Conservation (phyloP, 2,329 filamentous ascomycete species). For the Cladorrhinum sp. region DNA sequence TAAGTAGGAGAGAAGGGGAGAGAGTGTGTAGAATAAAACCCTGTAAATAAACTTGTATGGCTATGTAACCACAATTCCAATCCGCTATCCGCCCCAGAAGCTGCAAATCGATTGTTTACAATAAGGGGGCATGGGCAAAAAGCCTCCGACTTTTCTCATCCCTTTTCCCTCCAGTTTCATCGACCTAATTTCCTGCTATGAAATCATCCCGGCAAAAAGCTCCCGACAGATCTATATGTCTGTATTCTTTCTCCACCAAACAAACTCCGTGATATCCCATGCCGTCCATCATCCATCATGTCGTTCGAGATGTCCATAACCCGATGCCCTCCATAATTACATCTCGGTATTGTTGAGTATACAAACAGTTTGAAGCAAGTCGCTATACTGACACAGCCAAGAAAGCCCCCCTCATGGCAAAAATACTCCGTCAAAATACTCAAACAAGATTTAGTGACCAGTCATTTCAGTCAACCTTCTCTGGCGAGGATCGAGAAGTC, state of each 20-base stretch:
- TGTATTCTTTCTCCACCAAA: not conserved
- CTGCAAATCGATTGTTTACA: not conserved
- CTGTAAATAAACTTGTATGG: too few relatives aligned
- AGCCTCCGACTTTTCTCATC: too few relatives aligned
- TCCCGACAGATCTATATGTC: not conserved
- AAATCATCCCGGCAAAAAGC: not conserved
- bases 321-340: too few relatives aligned
- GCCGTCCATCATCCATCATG: too few relatives aligned
- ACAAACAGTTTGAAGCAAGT: not conserved
- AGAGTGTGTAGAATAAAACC: too few relatives aligned
- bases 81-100: not conserved
- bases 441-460: slow-evolving; percentile 2
- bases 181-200: too few relatives aligned
- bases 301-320: too few relatives aligned
- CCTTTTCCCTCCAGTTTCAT: too few relatives aligned
- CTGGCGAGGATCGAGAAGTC: slow-evolving; percentile 59
- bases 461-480: slow-evolving; percentile 39
- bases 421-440: not conserved
- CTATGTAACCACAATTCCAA: not conserved
- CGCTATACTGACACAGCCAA: not conserved
- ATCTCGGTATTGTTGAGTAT: too few relatives aligned
- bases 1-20: too few relatives aligned
- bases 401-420: not conserved
- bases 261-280: not conserved
- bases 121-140: not conserved